Evolutionary conservation across 441 rosid species (phyloP).

Genomic region (Corymbia calophylla): DNA sequence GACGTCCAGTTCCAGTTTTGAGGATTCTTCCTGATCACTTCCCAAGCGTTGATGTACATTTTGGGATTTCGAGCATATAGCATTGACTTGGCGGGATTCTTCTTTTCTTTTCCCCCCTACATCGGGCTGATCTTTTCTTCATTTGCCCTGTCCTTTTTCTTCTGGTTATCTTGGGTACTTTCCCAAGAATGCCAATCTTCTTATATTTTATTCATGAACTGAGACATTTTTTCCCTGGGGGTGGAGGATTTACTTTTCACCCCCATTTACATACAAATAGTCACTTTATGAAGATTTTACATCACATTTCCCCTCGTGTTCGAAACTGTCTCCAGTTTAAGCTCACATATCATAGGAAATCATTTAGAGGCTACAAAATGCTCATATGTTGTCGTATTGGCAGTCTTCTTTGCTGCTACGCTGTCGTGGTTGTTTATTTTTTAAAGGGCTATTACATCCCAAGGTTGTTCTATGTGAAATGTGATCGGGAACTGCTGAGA

Average conservation of each 20-base stretch:
- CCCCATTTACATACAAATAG: not conserved
- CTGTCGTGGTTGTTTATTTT: not conserved
- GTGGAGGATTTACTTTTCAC: not conserved
- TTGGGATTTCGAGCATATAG: not conserved
- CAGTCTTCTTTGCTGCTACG: not conserved
- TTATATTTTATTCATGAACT: not conserved
- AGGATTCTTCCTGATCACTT: slow-evolving; percentile 39
- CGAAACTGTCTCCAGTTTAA: not conserved
- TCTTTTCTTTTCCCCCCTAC: not conserved
- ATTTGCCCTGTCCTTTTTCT: not conserved
- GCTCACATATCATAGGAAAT: not conserved
- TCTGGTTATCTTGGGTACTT: not conserved
- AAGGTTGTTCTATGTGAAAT: not conserved
- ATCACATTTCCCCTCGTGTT: not conserved
- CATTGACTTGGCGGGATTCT: not conserved
- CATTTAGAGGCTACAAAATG: not conserved
- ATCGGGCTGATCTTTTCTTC: not conserved
- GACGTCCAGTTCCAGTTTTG: not conserved
- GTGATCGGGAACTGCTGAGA: not conserved
- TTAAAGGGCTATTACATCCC: not conserved
- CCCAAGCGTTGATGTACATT: slow-evolving; percentile 43
- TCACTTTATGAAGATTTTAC: not conserved
- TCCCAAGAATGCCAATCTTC: not conserved
- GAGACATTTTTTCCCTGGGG: not conserved
- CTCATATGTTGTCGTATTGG: not conserved